phyloP scores from a whole-genome alignment of 345 rosid genomes.

The Combretum micranthum region DNA sequence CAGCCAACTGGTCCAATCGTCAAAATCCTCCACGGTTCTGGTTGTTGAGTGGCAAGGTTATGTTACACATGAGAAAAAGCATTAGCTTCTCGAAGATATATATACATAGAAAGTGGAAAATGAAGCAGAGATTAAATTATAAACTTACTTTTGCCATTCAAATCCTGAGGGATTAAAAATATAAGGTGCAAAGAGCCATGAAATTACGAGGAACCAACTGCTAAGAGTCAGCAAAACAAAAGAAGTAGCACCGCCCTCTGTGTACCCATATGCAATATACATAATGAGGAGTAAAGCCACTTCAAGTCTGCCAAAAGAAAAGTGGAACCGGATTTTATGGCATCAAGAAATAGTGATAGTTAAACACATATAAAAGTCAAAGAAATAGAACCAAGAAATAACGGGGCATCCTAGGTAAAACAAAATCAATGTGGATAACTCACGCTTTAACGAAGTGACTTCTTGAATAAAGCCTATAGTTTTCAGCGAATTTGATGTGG shows the following conservation, averaged over 20 bases:
- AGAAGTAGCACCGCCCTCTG: slow-evolving; percentile 65
- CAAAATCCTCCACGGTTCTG: slow-evolving; percentile 99
- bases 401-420: too few relatives aligned
- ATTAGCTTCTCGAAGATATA: neutral
- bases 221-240: slow-evolving; percentile 78
- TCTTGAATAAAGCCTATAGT: slow-evolving; percentile 94
- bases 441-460: slow-evolving; percentile 99
- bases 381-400: too few relatives aligned
- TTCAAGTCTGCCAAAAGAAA: slow-evolving; percentile 54
- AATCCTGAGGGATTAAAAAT: slow-evolving; percentile 99
- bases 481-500: slow-evolving; percentile 95
- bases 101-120: neutral
- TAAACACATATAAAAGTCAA: too few relatives aligned
- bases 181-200: slow-evolving; percentile 98
- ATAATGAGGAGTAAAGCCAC: slow-evolving; percentile 91
- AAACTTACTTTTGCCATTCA: slow-evolving; percentile 97
- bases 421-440: slow-evolving; percentile 16
- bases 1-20: slow-evolving; percentile 96
- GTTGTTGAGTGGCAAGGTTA: slow-evolving; percentile 5
- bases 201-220: slow-evolving; percentile 96
- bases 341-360: neutral
- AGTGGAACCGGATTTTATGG: neutral
- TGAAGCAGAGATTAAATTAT: neutral
- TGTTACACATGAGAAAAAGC: neutral
- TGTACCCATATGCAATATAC: slow-evolving; percentile 90